phyloP scores from a whole-genome alignment of 352 stramenopile species.

The Phytophthora multivora region DNA sequence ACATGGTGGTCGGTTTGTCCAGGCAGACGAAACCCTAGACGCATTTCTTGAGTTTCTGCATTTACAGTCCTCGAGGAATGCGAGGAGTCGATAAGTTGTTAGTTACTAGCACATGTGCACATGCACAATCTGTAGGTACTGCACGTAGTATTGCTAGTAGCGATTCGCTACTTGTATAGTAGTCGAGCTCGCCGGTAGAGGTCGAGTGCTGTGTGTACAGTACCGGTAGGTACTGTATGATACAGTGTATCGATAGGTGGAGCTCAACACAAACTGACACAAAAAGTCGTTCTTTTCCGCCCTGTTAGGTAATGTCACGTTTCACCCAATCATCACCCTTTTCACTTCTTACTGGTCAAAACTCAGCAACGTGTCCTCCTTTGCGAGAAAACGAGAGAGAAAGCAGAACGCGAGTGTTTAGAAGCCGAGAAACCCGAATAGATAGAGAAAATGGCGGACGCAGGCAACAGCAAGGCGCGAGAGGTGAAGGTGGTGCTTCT shows the following conservation, averaged over 20 bases:
- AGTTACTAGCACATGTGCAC: no score
- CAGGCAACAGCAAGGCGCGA: slow-evolving; percentile 70
- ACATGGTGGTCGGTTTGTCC: slow-evolving; percentile 5
- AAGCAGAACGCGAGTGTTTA: slow-evolving; percentile 10
- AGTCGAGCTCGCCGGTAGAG: no score
- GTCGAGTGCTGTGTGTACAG: no score
- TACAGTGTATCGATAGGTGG: no score
- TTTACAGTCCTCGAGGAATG: no score
- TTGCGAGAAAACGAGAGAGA: slow-evolving; percentile 22
- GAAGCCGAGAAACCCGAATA: slow-evolving; percentile 9
- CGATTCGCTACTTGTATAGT: no score
- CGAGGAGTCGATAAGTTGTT: no score
- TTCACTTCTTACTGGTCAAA: slow-evolving; percentile 1
- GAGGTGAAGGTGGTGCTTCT: slow-evolving; percentile 92
- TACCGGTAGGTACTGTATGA: no score
- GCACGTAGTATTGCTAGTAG: no score
- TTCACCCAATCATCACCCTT: slow-evolving; percentile 9
- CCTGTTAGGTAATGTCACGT: slow-evolving; percentile 19
- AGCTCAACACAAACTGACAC: no score
- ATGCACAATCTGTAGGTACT: no score
- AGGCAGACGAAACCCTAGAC: background rate
- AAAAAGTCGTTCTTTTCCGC: background rate
- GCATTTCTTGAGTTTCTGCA: background rate
- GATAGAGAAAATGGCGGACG: slow-evolving; percentile 52
- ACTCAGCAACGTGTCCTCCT: background rate